These are phyloP conservation scores for Debaryomyces sp. DNA, from an alignment of 1,139 yeast genomes.

Conservation along the genomic window DNA sequence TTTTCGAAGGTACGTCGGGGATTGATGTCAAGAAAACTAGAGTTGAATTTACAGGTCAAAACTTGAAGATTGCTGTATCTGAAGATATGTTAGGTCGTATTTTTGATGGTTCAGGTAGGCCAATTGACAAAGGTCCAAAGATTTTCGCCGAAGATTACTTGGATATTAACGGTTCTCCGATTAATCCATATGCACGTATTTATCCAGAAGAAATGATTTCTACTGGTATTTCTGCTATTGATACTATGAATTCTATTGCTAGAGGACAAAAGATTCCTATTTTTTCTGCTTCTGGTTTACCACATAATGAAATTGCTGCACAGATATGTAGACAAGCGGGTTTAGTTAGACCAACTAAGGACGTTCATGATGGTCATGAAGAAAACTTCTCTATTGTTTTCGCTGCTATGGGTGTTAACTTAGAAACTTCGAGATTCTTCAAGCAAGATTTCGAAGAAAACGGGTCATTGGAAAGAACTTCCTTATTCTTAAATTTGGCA, in stretches of 20 bases:
- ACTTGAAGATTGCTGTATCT: constrained; percentile 89
- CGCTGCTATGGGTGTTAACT: constrained; percentile 76
- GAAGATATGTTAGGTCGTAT: constrained; percentile 98
- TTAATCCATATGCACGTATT: constrained; percentile 96
- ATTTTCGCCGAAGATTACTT: constrained; percentile 97
- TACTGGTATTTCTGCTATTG: constrained; percentile 97
- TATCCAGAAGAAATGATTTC: constrained; percentile 99
- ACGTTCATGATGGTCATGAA: constrained; percentile 99
- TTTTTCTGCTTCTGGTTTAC: constrained; percentile 98
- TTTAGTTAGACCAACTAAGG: constrained; percentile 97
- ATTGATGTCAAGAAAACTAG: constrained; percentile 96
- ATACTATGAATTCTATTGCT: constrained; percentile 99
- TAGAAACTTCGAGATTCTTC: constrained; percentile 57
- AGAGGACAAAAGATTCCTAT: constrained; percentile 99
- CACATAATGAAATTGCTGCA: constrained; percentile 99
- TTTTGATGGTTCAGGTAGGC: constrained; percentile 98
- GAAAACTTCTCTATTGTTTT: constrained; percentile 98
- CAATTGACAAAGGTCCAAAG: constrained; percentile 97
- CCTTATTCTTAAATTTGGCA: constrained; percentile 94
- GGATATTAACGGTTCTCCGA: constrained; percentile 98
- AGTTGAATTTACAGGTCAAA: constrained; percentile 96
- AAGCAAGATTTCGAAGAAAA: constrained; percentile 99
- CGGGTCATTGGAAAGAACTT: constrained; percentile 97
- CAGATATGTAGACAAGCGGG: constrained; percentile 99
- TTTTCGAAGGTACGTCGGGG: constrained; percentile 97